Percentiles rank a stretch among this genome's conserved stretches.
Conservation (phyloP, 2,329 filamentous ascomycete genomes). For the Phoma sp. region DNA sequence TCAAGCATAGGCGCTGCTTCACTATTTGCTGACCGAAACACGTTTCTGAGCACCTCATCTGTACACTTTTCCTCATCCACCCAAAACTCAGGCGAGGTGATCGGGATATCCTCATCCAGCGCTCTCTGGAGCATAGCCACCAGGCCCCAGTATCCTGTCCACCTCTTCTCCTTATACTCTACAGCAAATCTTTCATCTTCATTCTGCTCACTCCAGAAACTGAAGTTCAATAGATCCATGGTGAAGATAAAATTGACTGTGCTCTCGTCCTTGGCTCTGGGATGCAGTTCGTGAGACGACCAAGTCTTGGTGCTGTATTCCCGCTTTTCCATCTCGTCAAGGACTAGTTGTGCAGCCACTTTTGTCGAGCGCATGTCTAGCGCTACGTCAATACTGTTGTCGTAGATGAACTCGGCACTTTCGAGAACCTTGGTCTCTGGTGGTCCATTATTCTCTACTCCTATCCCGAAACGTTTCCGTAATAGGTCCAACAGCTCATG, state of each 20-base stretch:
- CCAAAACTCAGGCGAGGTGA: slow-evolving; percentile 91
- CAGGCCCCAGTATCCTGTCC: slow-evolving; percentile 96
- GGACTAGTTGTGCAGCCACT: slow-evolving; percentile 79
- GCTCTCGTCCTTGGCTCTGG: slow-evolving; percentile 77
- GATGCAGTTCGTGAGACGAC: slow-evolving; percentile 89
- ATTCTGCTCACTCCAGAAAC: slow-evolving; percentile 83
- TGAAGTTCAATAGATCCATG: slow-evolving; percentile 97
- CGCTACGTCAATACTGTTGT: slow-evolving; percentile 92
- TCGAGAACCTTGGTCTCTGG: slow-evolving; percentile 84
- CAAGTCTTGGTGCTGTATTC: slow-evolving; percentile 84
- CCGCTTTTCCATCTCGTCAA: slow-evolving; percentile 81
- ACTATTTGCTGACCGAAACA: slow-evolving; percentile 86
- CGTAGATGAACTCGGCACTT: slow-evolving; percentile 83
- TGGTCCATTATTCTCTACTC: slow-evolving; percentile 61
- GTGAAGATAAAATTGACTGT: slow-evolving; percentile 94
- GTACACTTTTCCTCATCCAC: slow-evolving; percentile 77
- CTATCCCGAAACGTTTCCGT: slow-evolving; percentile 76
- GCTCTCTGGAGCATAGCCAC: slow-evolving; percentile 87
- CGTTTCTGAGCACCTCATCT: slow-evolving; percentile 73
- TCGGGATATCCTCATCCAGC: slow-evolving; percentile 87
- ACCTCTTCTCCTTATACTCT: slow-evolving; percentile 78
- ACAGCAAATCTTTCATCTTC: slow-evolving; percentile 81
- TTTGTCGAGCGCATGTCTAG: slow-evolving; percentile 85
- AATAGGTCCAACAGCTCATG: slow-evolving; percentile 86
- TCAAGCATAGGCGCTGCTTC: slow-evolving; percentile 86